Evolutionary conservation across 2,329 filamentous ascomycete genomes (phyloP).

Genomic region (Hypoxylon sp.): DNA sequence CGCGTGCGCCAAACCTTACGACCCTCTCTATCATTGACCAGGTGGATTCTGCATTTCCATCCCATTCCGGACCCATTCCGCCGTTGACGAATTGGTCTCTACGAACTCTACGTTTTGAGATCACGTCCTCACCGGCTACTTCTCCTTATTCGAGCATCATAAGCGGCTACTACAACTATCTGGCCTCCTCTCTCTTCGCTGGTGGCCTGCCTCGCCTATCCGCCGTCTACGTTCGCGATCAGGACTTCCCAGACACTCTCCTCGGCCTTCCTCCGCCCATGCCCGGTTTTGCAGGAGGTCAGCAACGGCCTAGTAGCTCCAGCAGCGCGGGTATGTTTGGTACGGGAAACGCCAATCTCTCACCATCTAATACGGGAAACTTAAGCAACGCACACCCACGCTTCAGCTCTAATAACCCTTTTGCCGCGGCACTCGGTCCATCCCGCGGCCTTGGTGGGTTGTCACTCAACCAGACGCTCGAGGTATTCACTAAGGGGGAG

Average conservation of each 20-base stretch:
- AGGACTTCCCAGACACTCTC: constrained; percentile 84
- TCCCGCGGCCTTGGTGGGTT: constrained; percentile 53
- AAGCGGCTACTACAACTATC: constrained; percentile 84
- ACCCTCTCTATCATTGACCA: constrained; percentile 70
- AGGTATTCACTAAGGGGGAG: constrained; percentile 73
- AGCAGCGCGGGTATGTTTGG: constrained; percentile 53
- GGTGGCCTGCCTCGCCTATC: constrained; percentile 81
- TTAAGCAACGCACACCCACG: constrained; percentile 55
- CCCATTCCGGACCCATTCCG: constrained; percentile 66
- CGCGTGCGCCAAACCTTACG: constrained; percentile 69
- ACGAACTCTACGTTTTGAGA: constrained; percentile 84
- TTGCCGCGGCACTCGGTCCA: constrained; percentile 59
- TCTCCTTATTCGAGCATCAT: constrained; percentile 71
- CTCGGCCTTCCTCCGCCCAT: constrained; percentile 77
- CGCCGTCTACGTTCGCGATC: constrained; percentile 88
- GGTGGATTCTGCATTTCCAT: constrained; percentile 66
- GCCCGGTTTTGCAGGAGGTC: constrained; percentile 59
- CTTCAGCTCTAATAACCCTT: constrained; percentile 74
- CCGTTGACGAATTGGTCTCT: constrained; percentile 79
- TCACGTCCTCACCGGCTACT: constrained; percentile 72
- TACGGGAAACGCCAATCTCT: constrained; percentile 47
- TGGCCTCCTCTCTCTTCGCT: constrained; percentile 84
- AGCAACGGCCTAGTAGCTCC: constrained; percentile 57
- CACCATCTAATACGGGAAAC: constrained; percentile 46
- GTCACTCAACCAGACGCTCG: constrained; percentile 67